Base-by-base conservation (phyloP, 176 grass and related monocot species). In the Lolium multiflorum region DNA sequence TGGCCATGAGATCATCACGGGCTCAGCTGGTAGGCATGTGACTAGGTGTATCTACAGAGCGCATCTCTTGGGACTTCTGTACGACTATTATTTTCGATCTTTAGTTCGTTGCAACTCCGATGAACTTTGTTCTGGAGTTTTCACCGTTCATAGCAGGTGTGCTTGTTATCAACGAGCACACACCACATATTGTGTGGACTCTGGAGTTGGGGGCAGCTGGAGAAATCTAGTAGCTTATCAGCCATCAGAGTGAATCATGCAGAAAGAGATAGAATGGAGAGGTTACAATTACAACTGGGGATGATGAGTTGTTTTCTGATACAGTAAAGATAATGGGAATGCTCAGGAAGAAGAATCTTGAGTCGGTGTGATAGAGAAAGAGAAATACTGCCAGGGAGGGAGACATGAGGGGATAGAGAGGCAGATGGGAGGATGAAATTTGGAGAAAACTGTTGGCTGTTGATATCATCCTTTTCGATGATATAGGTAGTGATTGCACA, bases 281-380 rank as follows among this genome's bases (percentile, higher is more conserved):
- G 49, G 71, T 68, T 47, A 39, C 60, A 66, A 73, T 68, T 47
- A 39, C 60, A 66, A 73, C 41, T 87, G 50, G 76, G 80, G 31
- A 15, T 31, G 17, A 41, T 39, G 65, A 38, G 65, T 39, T 67
- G 37, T 67, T 68, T 67, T 15, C 57, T 84, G 74, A 38, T 16
- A 79, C 48, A 56, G 22, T 24, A 67, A 65, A 71, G 41, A 75
- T 44, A 82, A 43, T 62, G 66, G 69, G 66, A 62, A 71, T 41
- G 31, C 51, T 37, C 80, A 59, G 59, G 72, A 38, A 28, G 51
- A 41, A 87, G 39, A 61, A 22, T 74, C 43, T 84, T 25, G n/a
- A 66, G 44, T 71, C 65, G 21, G 44, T 87, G 80, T 79, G 55
- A 74, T 70, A 28, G 44, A 22, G 80, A 31, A 50, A 48, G 35